These are phyloP conservation scores for Candida pseudoglaebosa DNA, from an alignment of 805 yeast species.

Conservation along the genomic window DNA sequence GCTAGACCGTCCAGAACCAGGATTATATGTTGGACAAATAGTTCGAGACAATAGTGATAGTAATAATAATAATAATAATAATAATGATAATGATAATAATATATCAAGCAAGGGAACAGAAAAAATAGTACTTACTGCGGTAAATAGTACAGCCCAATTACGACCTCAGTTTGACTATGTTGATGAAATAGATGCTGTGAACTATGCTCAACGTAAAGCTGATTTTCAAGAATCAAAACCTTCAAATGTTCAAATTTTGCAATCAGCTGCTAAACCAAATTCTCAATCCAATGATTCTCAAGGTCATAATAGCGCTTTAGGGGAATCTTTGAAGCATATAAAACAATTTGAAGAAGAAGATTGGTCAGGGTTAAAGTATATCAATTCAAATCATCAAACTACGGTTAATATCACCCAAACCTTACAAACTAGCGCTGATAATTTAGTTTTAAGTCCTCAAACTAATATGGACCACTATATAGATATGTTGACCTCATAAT, in stretches of 20 bases:
- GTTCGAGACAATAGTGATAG: slow-evolving; percentile 8
- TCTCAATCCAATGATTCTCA: slow-evolving; percentile 20
- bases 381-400: slow-evolving; percentile 13
- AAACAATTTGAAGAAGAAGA: slow-evolving; percentile 40
- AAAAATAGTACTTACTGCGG: slow-evolving; percentile 59
- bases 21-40: slow-evolving; percentile 33
- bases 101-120: slow-evolving; percentile 12
- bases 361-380: slow-evolving; percentile 35
- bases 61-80: slow-evolving; percentile 5
- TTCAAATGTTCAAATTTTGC: slow-evolving; percentile 37
- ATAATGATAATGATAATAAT: too few relatives aligned
- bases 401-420: slow-evolving; percentile 13
- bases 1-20: slow-evolving; percentile 49
- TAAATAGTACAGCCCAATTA: slow-evolving; percentile 68
- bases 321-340: slow-evolving; percentile 36
- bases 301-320: slow-evolving; percentile 27
- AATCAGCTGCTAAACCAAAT: slow-evolving; percentile 33
- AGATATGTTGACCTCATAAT: slow-evolving; percentile 12
- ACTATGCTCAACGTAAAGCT: slow-evolving; percentile 35
- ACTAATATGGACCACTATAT: slow-evolving; percentile 25
- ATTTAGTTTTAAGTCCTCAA: slow-evolving; percentile 16
- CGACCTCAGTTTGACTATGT: slow-evolving; percentile 80
- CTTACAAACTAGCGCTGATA: slow-evolving; percentile 15
- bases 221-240: slow-evolving; percentile 22
- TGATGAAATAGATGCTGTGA: slow-evolving; percentile 52